phyloP scores from a whole-genome alignment of 768 basidiomycete species.

The Pulveroboletus frians region DNA sequence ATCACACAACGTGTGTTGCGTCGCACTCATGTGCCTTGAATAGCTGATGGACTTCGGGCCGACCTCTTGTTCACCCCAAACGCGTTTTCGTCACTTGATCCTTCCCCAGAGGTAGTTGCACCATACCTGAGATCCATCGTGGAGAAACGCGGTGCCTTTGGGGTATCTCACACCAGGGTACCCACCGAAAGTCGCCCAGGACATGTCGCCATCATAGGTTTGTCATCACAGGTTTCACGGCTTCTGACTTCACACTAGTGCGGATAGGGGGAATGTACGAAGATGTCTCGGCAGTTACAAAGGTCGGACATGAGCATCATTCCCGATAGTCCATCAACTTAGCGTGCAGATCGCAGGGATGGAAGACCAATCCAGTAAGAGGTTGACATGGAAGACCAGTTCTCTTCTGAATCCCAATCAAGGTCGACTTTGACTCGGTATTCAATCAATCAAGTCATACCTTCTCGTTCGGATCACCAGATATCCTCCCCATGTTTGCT shows the following conservation, averaged over 20 bases:
- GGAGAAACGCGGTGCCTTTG: conserved; percentile 67
- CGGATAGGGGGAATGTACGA: conserved; percentile 83
- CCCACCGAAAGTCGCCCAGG: conserved; percentile 87
- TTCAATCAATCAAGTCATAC: conserved; percentile 78
- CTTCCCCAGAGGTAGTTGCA: conserved; percentile 57
- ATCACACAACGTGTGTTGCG: background rate
- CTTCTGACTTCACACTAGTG: conserved; percentile 3
- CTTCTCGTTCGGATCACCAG: conserved; percentile 83
- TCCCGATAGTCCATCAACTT: conserved; percentile 6
- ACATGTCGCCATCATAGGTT: conserved; percentile 84
- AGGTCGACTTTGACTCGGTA: conserved; percentile 80
- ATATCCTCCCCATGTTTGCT: conserved; percentile 84
- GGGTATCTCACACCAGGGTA: conserved; percentile 79
- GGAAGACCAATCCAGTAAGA: conserved; percentile 77
- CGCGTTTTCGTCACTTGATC: conserved; percentile 48
- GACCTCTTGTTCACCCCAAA: conserved; percentile 69
- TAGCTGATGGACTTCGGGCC: conserved; percentile 81
- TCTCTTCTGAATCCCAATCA: conserved; percentile 3
- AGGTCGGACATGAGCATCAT: conserved; percentile 39
- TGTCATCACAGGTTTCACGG: conserved; percentile 2
- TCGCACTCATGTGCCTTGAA: background rate
- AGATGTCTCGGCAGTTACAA: conserved; percentile 83
- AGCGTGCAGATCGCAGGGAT: conserved; percentile 45
- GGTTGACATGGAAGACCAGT: background rate
- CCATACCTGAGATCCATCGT: conserved; percentile 69